phyloP scores from a whole-genome alignment of 2,329 filamentous ascomycete genomes.

The Chaetomium globosum region DNA sequence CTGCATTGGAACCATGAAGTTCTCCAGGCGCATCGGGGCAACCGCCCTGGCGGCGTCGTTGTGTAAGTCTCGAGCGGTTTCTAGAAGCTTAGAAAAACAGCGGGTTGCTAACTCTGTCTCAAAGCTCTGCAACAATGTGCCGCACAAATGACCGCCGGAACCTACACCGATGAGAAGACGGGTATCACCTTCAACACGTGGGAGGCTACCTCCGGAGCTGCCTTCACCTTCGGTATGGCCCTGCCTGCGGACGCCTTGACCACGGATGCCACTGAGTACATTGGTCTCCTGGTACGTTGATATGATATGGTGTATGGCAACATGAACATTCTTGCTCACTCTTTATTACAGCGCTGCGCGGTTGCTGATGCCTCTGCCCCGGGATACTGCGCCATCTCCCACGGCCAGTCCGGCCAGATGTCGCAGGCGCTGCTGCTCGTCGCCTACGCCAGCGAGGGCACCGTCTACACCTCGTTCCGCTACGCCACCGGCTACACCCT shows the following conservation, averaged over 20 bases:
- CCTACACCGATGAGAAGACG: constrained; percentile 34
- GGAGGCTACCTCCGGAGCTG: constrained; percentile 18
- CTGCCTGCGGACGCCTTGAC: constrained; percentile 54
- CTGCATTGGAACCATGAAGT: constrained; percentile 35
- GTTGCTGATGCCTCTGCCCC: constrained; percentile 49
- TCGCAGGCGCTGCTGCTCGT: constrained; percentile 60
- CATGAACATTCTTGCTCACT: background rate
- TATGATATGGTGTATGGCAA: background rate
- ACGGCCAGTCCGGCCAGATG: constrained; percentile 57
- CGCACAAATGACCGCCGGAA: constrained; percentile 32
- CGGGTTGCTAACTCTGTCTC: constrained; percentile 6
- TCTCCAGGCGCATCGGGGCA: constrained; percentile 33
- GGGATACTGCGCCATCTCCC: constrained; percentile 62
- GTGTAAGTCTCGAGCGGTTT: constrained; percentile 30
- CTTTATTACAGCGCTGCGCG: constrained; percentile 47
- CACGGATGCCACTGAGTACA: constrained; percentile 57
- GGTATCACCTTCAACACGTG: constrained; percentile 38
- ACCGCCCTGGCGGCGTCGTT: constrained; percentile 35
- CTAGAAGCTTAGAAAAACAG: too few species aligned
- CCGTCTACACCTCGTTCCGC: constrained; percentile 61
- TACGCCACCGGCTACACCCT: constrained; percentile 61
- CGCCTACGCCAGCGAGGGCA: constrained; percentile 57
- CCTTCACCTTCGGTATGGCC: constrained; percentile 53
- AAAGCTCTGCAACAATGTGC: constrained; percentile 33
- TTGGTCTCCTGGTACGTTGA: constrained; percentile 54